Evolutionary conservation across 768 basidiomycete species (phyloP).

Genomic region (Mycena leptocephala): DNA sequence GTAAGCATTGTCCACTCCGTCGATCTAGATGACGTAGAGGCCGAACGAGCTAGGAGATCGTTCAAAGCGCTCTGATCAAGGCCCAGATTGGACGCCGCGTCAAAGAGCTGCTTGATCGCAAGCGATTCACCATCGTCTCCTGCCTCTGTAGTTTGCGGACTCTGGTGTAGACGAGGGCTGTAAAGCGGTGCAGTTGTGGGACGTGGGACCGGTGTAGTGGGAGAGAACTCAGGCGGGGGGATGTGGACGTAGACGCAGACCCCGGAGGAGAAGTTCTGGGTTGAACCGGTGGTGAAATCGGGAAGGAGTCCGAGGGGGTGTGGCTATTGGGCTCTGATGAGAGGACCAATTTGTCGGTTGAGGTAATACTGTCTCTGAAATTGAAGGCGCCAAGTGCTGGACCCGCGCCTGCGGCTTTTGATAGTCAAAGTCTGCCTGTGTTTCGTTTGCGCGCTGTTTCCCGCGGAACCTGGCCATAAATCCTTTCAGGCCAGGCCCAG

Average conservation of each 20-base stretch:
- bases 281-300: slow-evolving; percentile 7
- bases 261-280: slow-evolving; percentile 6
- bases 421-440: slow-evolving; percentile 47
- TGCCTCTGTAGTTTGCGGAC: slow-evolving; percentile 42
- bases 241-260: background rate
- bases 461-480: slow-evolving; percentile 86
- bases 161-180: slow-evolving; percentile 26
- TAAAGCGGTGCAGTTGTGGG: slow-evolving; percentile 30
- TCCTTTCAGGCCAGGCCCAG: slow-evolving; percentile 82
- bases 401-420: slow-evolving; percentile 31
- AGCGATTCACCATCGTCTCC: slow-evolving; percentile 58
- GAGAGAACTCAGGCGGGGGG: slow-evolving; percentile 21
- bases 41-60: slow-evolving; percentile 81
- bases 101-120: slow-evolving; percentile 82
- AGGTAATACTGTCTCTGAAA: slow-evolving; percentile 34
- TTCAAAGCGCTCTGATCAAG: slow-evolving; percentile 82
- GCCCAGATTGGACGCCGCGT: slow-evolving; percentile 83
- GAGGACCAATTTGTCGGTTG: slow-evolving; percentile 23
- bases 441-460: slow-evolving; percentile 58
- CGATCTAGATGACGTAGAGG: slow-evolving; percentile 73
- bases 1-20: slow-evolving; percentile 63
- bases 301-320: slow-evolving; percentile 1
- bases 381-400: slow-evolving; percentile 47
- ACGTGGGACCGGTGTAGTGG: background rate
- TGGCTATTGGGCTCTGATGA: background rate